Percentiles rank a stretch among this genome's conserved stretches.
phyloP scores from a whole-genome alignment of 495 filamentous ascomycete species.

The Aspergillus indologenus region DNA sequence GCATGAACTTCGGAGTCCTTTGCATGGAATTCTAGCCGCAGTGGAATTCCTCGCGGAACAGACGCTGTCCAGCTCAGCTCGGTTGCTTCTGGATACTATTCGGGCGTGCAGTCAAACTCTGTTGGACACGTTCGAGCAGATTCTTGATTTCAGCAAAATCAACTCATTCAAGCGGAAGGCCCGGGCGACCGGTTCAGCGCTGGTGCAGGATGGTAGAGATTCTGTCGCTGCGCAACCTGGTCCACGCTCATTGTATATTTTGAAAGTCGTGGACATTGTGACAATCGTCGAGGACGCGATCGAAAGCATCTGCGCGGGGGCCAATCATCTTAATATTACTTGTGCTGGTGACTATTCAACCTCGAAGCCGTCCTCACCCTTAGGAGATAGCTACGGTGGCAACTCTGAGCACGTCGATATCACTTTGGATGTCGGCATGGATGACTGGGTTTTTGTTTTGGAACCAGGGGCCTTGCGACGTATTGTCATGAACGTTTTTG shows the following conservation, averaged over 20 bases:
- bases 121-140: conserved; percentile 64
- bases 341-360: not conserved
- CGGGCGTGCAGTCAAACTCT: conserved; percentile 57
- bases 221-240: not conserved
- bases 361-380: not conserved
- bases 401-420: conserved; percentile 21
- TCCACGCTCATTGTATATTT: conserved; percentile 19
- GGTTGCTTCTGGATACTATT: conserved; percentile 55
- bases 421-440: conserved; percentile 32
- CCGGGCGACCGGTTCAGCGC: too few relatives aligned
- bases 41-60: conserved; percentile 58
- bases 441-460: conserved; percentile 31
- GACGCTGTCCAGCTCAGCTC: conserved; percentile 42
- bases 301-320: conserved; percentile 28
- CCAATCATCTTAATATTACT: not conserved
- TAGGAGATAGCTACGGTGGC: not conserved
- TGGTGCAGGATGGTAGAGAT: not conserved
- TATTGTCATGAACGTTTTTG: conserved; percentile 46
- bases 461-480: conserved; percentile 44
- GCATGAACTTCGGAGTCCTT: conserved; percentile 62
- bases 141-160: conserved; percentile 56
- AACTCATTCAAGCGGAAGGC: conserved; percentile 33
- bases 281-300: conserved; percentile 40
- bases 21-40: conserved; percentile 60
- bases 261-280: conserved; percentile 29